Conservation (phyloP, 2,329 filamentous ascomycete species). For the Magnaporthales sp. region DNA sequence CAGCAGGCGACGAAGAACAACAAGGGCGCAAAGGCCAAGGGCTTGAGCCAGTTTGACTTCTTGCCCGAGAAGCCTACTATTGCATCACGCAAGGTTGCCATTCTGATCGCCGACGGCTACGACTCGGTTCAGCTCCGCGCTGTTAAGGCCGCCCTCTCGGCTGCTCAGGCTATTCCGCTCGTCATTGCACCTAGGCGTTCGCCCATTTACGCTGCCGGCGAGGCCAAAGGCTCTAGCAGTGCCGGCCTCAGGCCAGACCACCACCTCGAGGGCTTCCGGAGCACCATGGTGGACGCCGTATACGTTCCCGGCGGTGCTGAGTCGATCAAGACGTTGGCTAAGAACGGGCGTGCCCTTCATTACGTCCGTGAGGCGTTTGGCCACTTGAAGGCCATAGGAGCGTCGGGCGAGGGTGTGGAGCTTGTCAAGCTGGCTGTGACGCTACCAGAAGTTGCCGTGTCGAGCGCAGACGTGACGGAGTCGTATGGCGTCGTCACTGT, state of each 20-base stretch:
- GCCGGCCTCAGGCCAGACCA: slow-evolving; percentile 56
- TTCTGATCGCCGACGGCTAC: slow-evolving; percentile 72
- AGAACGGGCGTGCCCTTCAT: slow-evolving; percentile 65
- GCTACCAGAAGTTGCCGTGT: slow-evolving; percentile 31
- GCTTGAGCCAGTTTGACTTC: slow-evolving; percentile 62
- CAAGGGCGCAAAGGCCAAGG: slow-evolving; percentile 58
- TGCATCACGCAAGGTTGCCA: slow-evolving; percentile 60
- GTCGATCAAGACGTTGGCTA: slow-evolving; percentile 51
- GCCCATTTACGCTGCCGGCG: slow-evolving; percentile 51
- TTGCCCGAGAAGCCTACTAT: slow-evolving; percentile 57
- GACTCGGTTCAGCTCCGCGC: slow-evolving; percentile 57
- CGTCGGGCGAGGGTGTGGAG: slow-evolving; percentile 61
- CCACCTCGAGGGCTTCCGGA: slow-evolving; percentile 71
- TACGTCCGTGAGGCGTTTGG: slow-evolving; percentile 76
- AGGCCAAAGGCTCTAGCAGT: slow-evolving; percentile 24
- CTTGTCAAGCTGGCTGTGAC: slow-evolving; percentile 45
- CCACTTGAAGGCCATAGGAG: slow-evolving; percentile 71
- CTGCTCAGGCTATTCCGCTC: slow-evolving; percentile 57
- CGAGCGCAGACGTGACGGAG: slow-evolving; percentile 43
- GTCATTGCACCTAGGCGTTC: slow-evolving; percentile 64
- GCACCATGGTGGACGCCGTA: slow-evolving; percentile 72
- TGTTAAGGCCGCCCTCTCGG: slow-evolving; percentile 53
- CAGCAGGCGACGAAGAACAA: slow-evolving; percentile 45
- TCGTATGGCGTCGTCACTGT: slow-evolving; percentile 74
- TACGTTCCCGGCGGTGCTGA: slow-evolving; percentile 67